Base-by-base conservation (phyloP, 2,329 filamentous ascomycete genomes). In the Curvularia verruculosa region DNA sequence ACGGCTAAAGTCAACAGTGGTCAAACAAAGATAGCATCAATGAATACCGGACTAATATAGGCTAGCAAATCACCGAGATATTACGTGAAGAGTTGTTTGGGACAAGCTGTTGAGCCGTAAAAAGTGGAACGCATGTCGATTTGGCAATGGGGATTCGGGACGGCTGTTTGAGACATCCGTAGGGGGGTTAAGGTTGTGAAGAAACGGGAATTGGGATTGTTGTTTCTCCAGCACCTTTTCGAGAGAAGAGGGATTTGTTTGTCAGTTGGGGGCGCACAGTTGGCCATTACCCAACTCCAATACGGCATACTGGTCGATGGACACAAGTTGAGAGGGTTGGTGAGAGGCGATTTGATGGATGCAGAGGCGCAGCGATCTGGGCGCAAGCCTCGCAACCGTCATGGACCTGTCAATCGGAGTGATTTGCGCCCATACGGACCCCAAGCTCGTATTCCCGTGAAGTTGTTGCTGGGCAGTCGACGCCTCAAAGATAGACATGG, bases 261-360 rank as follows among this genome's bases (percentile, higher is more conserved):
- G 28, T 12, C 31, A 19, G 13, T 21, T 34, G 19, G 19, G 49
- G 48, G 44, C n/a, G 46, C 24, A 23, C 44, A 37, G 54, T 9
- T 45, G 8, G 5, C 8, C 18, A 43, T 52, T 45, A 50, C 43
- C 24, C 43, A 56, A 29, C 43, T 19, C 29, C 15, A 46, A 31
- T 36, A 37, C 41, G 54, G 54, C 43, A 56, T 44, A 23, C 43
- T 43, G 49, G 43, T 41, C 28, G 15, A 43, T 44, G 44, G 49
- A 31, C 26, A 53, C 26, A 53, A 36, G 19, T 36, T 44, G 54
- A 48, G 53, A 56, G 49, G 54, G 54, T 37, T 56, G 54, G 48
- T 44, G 9, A 36, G 44, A 43, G 10, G 36, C 37, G 54, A 49
- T 37, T 21, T 50, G 49, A 56, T 44, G 29, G 18, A 19, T 43